These are phyloP conservation scores for Colletotrichum spaethianum DNA, from an alignment of 2,329 filamentous ascomycete genomes.

Conservation along the genomic window DNA sequence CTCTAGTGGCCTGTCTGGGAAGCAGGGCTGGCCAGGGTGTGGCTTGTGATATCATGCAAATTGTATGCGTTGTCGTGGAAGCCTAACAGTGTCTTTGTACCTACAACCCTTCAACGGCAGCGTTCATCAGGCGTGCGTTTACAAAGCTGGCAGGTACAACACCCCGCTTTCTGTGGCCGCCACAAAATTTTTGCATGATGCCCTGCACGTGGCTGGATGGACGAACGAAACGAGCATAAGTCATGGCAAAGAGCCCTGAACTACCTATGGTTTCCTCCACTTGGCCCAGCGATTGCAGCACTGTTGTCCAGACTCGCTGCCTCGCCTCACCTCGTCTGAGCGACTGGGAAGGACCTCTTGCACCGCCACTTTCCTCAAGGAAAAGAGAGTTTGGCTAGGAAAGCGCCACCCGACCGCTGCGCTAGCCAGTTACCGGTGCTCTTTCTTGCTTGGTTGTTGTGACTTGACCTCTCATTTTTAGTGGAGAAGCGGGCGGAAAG, in stretches of 20 bases:
- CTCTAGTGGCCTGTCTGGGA: neutral
- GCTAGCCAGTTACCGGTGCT: constrained; percentile 9
- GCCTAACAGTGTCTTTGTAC: neutral
- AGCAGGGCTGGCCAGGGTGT: constrained; percentile 8
- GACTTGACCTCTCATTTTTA: constrained; percentile 15
- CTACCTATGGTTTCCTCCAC: neutral
- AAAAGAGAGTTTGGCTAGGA: constrained; percentile 11
- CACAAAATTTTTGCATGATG: constrained; percentile 8
- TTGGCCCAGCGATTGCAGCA: neutral
- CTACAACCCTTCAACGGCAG: constrained; percentile 7
- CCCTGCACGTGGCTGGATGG: neutral
- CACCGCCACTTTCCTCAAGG: constrained; percentile 19
- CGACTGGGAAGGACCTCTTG: constrained; percentile 1
- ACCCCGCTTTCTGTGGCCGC: constrained; percentile 25
- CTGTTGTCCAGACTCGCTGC: neutral
- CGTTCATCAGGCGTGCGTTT: neutral
- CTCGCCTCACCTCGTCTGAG: constrained; percentile 8
- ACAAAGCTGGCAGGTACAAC: neutral
- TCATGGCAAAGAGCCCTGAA: neutral
- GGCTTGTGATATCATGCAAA: constrained; percentile 6
- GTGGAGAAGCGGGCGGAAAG: constrained; percentile 19
- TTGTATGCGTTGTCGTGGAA: neutral
- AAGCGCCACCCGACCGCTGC: constrained; percentile 19
- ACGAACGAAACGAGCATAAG: neutral
- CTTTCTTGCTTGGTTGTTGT: neutral